Evolutionary conservation across 2,329 filamentous ascomycete genomes (phyloP), one percentile per base, ranked within the genome.

Genomic region (Colletotrichum spinosum): DNA sequence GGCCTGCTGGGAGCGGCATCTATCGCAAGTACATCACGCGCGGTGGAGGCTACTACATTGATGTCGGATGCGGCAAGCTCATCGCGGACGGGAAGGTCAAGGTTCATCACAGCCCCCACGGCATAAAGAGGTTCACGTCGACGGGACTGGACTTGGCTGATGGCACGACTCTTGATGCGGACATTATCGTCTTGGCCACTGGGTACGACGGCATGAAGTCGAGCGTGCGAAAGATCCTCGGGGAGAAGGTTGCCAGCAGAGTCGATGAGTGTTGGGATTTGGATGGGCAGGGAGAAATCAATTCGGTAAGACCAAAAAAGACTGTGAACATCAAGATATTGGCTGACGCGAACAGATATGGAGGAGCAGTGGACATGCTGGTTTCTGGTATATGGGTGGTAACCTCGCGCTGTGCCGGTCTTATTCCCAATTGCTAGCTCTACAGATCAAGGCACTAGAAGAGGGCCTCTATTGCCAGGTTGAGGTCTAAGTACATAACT

Each of bases 31-130:
- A 90, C 71, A 81, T 89, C 67, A 86, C 89, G 69, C 83, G 86
- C 2, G 88, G 88, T 2, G 90, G 90, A 0, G 89, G 90, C 0
- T 92, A 91, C 72, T 92, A 92, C 75, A 89, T 92, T 67, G 88
- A 92, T 66, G 88, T 91, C 1, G 90, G 90, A 0, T 86, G 84
- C 0, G 86, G 85, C 0, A 76, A 86, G 70, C 80, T 91, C 33
- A 90, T 92, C 63, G 80, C 80, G 2, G 85, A 90, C 11, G 88
- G 89, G 1, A 87, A 86, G 71, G 87, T 92, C 73, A 87, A 86
- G 69, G 78, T 92, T 34, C 86, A 86, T 71, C 84, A 87, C 46
- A 86, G 84, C 1, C 83, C 84, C 5, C 85, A 87, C 10, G 61
- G 61, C 4, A 84, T 91, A 12, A 71, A 76, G 2, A 76, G 80